Percentiles rank a stretch among this genome's conserved stretches.
Conservation (phyloP, 2,329 filamentous ascomycete genomes). For the Metarhizium humberi region DNA sequence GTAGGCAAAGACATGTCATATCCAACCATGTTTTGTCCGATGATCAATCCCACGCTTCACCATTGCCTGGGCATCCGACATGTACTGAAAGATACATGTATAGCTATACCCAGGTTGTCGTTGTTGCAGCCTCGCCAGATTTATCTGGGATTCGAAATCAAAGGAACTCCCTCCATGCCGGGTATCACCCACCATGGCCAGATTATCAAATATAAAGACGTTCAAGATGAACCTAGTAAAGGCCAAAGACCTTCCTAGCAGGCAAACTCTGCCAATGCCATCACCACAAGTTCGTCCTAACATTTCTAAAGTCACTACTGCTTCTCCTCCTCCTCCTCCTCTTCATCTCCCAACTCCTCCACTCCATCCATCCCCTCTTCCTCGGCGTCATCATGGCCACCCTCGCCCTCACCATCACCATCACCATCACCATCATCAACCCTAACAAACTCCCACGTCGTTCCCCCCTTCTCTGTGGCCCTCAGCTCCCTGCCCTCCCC, state of each 20-base stretch:
- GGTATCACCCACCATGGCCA: too few species aligned
- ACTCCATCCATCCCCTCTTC: background rate
- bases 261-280: background rate
- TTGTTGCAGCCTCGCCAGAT: too few species aligned
- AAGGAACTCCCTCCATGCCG: too few species aligned
- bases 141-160: too few species aligned
- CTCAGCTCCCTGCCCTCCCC: background rate
- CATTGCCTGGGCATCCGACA: too few species aligned
- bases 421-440: background rate
- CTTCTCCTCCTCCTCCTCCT: background rate
- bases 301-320: background rate
- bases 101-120: too few species aligned
- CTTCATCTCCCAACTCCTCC: background rate
- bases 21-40: too few species aligned
- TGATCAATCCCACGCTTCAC: too few species aligned
- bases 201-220: background rate
- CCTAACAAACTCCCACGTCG: constrained; percentile 8
- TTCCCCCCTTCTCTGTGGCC: constrained; percentile 1
- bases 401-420: background rate
- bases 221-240: background rate
- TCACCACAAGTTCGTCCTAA: background rate
- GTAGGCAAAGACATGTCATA: too few species aligned
- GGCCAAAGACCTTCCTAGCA: background rate
- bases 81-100: too few species aligned
- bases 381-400: background rate